Evolutionary conservation across 139 green algal species (phyloP).

Genomic region (Chlorella sp.): DNA sequence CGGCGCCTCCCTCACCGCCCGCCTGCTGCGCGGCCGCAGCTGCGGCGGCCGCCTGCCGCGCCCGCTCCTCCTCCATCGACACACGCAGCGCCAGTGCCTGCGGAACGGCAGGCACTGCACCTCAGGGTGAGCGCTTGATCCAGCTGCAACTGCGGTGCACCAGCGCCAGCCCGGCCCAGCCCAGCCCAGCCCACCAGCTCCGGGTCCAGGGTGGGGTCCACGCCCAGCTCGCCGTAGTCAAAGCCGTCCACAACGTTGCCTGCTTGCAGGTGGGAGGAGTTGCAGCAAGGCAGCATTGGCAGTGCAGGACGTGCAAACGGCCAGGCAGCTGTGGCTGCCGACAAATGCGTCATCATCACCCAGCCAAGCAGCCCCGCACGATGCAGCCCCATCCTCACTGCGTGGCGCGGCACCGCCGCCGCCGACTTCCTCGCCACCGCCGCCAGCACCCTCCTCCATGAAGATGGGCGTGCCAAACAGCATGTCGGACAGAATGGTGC

Average conservation of each 20-base stretch:
- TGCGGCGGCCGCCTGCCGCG: constrained; percentile 78
- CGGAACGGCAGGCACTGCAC: not conserved
- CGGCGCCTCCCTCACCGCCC: constrained; percentile 34
- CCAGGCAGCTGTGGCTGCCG: too few species aligned
- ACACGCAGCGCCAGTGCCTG: constrained; percentile 77
- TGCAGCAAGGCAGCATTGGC: not conserved
- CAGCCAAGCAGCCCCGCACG: not conserved
- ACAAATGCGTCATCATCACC: too few species aligned
- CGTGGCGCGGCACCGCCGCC: constrained; percentile 38
- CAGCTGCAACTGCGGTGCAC: too few species aligned
- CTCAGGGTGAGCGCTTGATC: too few species aligned
- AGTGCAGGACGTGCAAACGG: not conserved
- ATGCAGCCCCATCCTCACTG: not conserved
- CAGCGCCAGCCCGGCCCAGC: too few species aligned
- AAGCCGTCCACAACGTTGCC: constrained; percentile 66
- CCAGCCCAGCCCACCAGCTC: constrained; percentile 78
- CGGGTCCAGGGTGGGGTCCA: constrained; percentile 98
- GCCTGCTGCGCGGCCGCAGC: constrained; percentile 38
- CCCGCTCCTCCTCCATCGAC: constrained; percentile 97
- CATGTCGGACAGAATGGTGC: constrained; percentile 90
- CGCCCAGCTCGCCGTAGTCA: constrained; percentile 86
- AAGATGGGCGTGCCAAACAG: constrained; percentile 93
- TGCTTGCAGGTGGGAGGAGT: not conserved
- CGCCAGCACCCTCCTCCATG: constrained; percentile 54
- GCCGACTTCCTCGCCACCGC: constrained; percentile 37